A percentile compares a stretch with the other conserved stretches of the same genome.
Conservation (phyloP, 345 rosid genomes). For the Hibiscus mutabilis region DNA sequence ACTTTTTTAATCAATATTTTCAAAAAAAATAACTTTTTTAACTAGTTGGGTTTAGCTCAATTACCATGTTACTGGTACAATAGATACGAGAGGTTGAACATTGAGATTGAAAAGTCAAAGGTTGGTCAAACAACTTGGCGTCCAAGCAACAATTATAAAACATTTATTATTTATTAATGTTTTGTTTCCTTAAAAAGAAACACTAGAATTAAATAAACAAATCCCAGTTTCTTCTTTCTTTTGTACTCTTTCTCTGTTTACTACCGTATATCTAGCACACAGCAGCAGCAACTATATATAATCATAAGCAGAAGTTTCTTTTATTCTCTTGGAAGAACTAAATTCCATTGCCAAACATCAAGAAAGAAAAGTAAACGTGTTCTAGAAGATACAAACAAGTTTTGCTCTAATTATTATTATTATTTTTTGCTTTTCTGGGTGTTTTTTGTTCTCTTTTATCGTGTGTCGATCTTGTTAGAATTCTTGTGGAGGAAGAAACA, state of each 20-base stretch:
- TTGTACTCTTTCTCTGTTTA: background rate
- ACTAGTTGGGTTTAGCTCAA: too few species aligned
- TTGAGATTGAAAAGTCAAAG: too few species aligned
- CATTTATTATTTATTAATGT: constrained; percentile 2
- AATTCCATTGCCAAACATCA: constrained; percentile 17
- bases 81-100: too few species aligned
- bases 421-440: background rate
- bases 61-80: too few species aligned
- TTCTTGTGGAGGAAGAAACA: constrained; percentile 12
- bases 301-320: background rate
- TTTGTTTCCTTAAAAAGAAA: background rate
- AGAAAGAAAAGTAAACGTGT: constrained; percentile 25
- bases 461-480: background rate
- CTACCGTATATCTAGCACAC: background rate
- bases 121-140: constrained; percentile 42
- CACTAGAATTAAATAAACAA: background rate
- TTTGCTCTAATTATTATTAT: background rate
- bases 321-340: constrained; percentile 15
- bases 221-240: background rate
- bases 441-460: background rate
- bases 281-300: background rate
- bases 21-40: too few species aligned
- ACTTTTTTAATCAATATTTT: too few species aligned
- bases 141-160: constrained; percentile 56
- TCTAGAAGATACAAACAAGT: constrained; percentile 10